Evolutionary conservation across 352 stramenopile species (phyloP), one percentile per base, ranked within the genome.

Genomic region (Hyaloperonospora arabidopsidis): DNA sequence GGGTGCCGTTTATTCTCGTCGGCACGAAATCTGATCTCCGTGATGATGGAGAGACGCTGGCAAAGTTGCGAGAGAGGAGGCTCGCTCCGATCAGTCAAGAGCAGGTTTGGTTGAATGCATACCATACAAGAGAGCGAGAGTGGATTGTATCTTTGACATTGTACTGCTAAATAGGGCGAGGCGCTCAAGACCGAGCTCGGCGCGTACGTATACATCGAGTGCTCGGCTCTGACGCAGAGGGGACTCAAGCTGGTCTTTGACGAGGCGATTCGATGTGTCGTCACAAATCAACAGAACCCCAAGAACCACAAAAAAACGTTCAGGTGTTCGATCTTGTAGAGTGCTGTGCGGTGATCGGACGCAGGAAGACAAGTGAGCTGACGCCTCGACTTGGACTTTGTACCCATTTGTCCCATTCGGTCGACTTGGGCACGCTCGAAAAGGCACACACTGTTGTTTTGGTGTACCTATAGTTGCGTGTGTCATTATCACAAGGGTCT

Each of bases 211-310:
- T 97, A 97, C 62, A 72, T 97, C 52, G 92, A 97, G 69, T 97
- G 90, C 65, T 97, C 88, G 22, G 92, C 92, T 15, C 63, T 96
- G 46, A 97, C 89, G 17, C 91, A 97, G 70, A 91, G 96, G 51
- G 88, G 87, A 8, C 80, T 97, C 41, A 97, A 97, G 73, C 75
- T 91, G 44, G 89, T 97, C 17, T 97, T 97, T 49, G 92, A 97
- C 59, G 85, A 96, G 47, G 87, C 78, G 45, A 97, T 97, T 69
- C 85, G 87, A 44, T 94, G 86, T 57, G 87, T 93, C 11, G 74
- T 96, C 49, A 77, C 68, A 2, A 83, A 84, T 56, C 83, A 93
- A 56, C 78, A 88, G 61, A 77, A 78, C 50, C 79, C 79, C 14
- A 87, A 86, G 72, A 53, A 59, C 48, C 68, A 69, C 45, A 39